Evolutionary conservation across 495 filamentous ascomycete genomes (phyloP), one percentile per base, ranked within the genome.

Genomic region (Penicillium tannophilum): DNA sequence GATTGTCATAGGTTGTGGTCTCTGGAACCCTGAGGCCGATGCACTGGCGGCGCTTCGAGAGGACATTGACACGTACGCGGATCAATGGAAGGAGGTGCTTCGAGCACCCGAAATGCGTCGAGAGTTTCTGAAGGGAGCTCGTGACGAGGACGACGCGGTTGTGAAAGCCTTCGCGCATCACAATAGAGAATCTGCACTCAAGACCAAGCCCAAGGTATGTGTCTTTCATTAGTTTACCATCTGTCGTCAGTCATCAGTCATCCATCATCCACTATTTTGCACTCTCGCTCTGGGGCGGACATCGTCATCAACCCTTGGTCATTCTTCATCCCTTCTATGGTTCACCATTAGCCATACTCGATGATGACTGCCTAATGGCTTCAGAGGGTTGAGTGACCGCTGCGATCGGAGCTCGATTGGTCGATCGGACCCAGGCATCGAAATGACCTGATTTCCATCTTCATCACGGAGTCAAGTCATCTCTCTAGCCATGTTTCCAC

Each of bases 141-240:
- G 80, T 28, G 75, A 78, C 14, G 77, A 87, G 49, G 80, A 86
- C 56, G 78, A 83, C 56, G 80, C 83, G 57, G 82, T 82, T 56
- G 76, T 93, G 3, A 75, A 82, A 45, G 89, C 88, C 3, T 94
- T 94, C 73, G 79, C 83, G 10, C 79, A 73, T 45, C 69, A 73
- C 45, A 96, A 93, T 63, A 72, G 77, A 58, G 86, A 87, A 61
- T 87, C 82, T 54, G 89, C 90, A 44, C 76, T 96, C 11, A 94
- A 94, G 79, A 92, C 83, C 39, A 89, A 89, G 66, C 92, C 92
- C 0, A 93, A 92, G 85, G 90, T 93, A 71, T 62, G 83, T 55
- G n/a, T 28, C 12, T 14, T 30, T 10, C 4, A 49, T 49, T 49
- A 17, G 23, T 31, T 31, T 31, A 10, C 28, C 10, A 47, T 24